These are phyloP conservation scores for Leccinum boreale DNA, from an alignment of 768 basidiomycete genomes.

Conservation along the genomic window DNA sequence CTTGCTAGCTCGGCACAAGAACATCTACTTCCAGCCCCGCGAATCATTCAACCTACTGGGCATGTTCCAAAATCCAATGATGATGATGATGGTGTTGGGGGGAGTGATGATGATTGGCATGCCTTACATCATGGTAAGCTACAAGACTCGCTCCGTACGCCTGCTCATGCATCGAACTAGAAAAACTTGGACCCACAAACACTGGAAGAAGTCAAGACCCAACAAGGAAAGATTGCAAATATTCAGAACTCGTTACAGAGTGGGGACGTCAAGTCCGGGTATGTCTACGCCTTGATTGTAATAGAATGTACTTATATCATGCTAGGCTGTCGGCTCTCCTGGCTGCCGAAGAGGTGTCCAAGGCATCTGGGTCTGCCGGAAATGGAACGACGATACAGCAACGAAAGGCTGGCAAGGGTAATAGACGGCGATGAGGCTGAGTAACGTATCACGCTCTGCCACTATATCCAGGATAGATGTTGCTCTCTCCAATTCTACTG, in stretches of 20 bases:
- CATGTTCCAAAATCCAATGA: conserved; percentile 85
- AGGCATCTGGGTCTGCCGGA: conserved; percentile 20
- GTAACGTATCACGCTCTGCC: not conserved
- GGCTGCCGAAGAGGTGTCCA: conserved; percentile 39
- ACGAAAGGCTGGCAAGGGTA: conserved; percentile 36
- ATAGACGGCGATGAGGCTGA: conserved; percentile 30
- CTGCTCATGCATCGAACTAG: conserved; percentile 34
- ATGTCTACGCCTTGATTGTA: conserved; percentile 17
- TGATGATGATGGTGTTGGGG: conserved; percentile 69
- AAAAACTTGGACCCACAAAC: conserved; percentile 75
- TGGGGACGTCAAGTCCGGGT: conserved; percentile 62
- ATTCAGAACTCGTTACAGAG: conserved; percentile 55
- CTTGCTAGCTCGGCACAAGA: conserved; percentile 51
- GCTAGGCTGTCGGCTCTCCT: conserved; percentile 44
- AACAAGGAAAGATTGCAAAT: conserved; percentile 53
- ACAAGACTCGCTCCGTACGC: not conserved
- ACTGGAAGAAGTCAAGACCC: conserved; percentile 59
- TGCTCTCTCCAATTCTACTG: not conserved
- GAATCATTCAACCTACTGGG: conserved; percentile 71
- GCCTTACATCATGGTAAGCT: conserved; percentile 70
- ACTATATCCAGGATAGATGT: not conserved
- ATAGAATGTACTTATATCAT: conserved; percentile 3
- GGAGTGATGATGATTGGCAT: conserved; percentile 65
- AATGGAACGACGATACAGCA: conserved; percentile 24
- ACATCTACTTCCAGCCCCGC: conserved; percentile 62